These are phyloP conservation scores for Clonostachys rosea DNA, from an alignment of 2,329 filamentous ascomycete genomes.

Conservation along the genomic window DNA sequence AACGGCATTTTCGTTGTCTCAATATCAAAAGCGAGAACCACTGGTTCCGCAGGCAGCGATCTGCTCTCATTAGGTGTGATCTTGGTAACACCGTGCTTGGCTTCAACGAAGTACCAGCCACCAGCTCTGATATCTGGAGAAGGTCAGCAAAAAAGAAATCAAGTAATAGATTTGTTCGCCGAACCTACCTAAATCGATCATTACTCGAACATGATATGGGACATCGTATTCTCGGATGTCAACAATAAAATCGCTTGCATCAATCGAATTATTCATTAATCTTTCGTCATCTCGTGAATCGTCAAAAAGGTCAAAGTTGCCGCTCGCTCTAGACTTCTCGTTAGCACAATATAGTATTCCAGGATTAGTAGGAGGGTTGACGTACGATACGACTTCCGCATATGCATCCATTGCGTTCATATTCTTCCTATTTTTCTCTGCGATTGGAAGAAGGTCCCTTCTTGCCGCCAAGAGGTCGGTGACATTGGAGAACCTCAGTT, in stretches of 20 bases:
- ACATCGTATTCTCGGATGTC: slow-evolving; percentile 99
- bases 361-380: slow-evolving; percentile 8
- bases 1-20: slow-evolving; percentile 94
- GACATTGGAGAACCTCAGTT: slow-evolving; percentile 85
- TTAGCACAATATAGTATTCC: background rate
- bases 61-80: slow-evolving; percentile 82
- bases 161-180: background rate
- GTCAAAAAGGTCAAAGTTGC: slow-evolving; percentile 93
- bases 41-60: slow-evolving; percentile 85
- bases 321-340: slow-evolving; percentile 52
- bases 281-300: slow-evolving; percentile 75
- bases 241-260: slow-evolving; percentile 95
- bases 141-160: slow-evolving; percentile 11
- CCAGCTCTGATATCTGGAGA: slow-evolving; percentile 81
- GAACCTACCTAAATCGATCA: slow-evolving; percentile 78
- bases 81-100: slow-evolving; percentile 84
- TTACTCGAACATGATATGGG: slow-evolving; percentile 97
- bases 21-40: slow-evolving; percentile 99
- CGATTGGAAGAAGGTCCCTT: slow-evolving; percentile 80
- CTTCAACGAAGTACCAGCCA: slow-evolving; percentile 95
- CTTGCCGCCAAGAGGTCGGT: slow-evolving; percentile 80
- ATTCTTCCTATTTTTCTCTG: slow-evolving; percentile 94
- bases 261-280: slow-evolving; percentile 72
- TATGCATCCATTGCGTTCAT: slow-evolving; percentile 98
- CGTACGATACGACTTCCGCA: slow-evolving; percentile 86